Percentiles rank a stretch among this genome's conserved stretches.
Conservation (phyloP, 257 asterid genomes). For the Cynanchum wilfordii region DNA sequence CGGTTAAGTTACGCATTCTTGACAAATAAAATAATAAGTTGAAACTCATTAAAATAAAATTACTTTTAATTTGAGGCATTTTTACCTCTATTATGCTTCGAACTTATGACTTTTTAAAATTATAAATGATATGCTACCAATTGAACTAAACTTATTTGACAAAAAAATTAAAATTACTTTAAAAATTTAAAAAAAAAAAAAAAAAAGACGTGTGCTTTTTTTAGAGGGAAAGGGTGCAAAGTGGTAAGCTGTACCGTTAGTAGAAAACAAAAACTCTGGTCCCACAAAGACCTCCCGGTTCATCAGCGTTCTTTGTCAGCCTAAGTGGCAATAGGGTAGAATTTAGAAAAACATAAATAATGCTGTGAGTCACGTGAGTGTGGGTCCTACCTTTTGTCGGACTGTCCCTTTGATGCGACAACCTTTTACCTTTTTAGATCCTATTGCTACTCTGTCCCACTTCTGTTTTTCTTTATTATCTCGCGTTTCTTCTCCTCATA, state of each 20-base stretch:
- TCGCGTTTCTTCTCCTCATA: constrained; percentile 5
- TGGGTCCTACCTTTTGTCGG: constrained; percentile 31
- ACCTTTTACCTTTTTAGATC: constrained; percentile 18
- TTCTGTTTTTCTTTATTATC: neutral
- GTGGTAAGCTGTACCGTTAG: constrained; percentile 19
- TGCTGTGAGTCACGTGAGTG: constrained; percentile 20
- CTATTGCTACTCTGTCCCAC: neutral
- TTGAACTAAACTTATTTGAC: no score
- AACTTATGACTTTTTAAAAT: no score
- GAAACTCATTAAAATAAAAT: no score
- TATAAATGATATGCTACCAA: no score
- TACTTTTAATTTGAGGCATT: no score
- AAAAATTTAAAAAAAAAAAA: no score
- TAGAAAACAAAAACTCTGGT: neutral
- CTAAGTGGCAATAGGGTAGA: constrained; percentile 12
- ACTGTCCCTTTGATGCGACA: constrained; percentile 27
- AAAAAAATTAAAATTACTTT: no score
- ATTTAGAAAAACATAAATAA: neutral
- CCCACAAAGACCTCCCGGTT: neutral
- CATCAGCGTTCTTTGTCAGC: constrained; percentile 20
- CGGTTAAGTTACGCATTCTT: no score
- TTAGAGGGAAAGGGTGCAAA: neutral
- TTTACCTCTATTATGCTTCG: no score
- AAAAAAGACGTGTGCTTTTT: no score
- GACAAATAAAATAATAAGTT: no score